Base-by-base conservation (phyloP, 495 filamentous ascomycete species). In the Aspergillus wentii region DNA sequence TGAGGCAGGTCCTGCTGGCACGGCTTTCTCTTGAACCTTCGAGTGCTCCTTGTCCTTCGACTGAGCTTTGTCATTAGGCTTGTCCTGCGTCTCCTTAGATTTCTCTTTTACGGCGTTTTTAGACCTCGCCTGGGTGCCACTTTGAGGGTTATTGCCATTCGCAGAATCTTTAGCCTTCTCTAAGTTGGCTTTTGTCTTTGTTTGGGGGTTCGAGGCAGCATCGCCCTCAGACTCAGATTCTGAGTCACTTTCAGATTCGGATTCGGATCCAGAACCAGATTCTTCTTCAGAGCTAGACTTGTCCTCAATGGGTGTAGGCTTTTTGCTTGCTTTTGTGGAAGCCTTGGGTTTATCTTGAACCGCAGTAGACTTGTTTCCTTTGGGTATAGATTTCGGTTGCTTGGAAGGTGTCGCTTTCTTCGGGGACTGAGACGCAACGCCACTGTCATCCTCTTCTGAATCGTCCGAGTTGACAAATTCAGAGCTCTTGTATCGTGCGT, bases 391-490 rank as follows among this genome's bases (percentile, higher is more conserved):
- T n/a, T n/a, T n/a, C n/a, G 21, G 27, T 22, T 18, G 36, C 32
- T 47, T 44, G 39, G 40, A 35, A 5, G 25, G 35, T 28, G 40
- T 47, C 27, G 43, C 43, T 17, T 43, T 26, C 30, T 34, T 48
- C 21, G 40, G 40, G 17, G 29, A 22, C n/a, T 28, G 17, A 1
- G 27, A 25, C 3, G 8, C 17, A 22, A 18, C 22, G 1, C 18
- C 8, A 15, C 23, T 13, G 13, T 39, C 30, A 13, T 37, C 40
- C 5, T 48, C 44, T 10, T 44, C 42, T n/a, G n/a, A n/a, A n/a
- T n/a, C n/a, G 8, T 52, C 46, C 11, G 46, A 53, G 2, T 44
- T 15, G 5, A 68, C 60, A 20, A 33, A 52, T 20, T 42, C 33
- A 1, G 33, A 17, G 40, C 62, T 63, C 44, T 57, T 64, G 10